Conservation (phyloP, 2,329 filamentous ascomycete species). For the Stenocarpella maydis region DNA sequence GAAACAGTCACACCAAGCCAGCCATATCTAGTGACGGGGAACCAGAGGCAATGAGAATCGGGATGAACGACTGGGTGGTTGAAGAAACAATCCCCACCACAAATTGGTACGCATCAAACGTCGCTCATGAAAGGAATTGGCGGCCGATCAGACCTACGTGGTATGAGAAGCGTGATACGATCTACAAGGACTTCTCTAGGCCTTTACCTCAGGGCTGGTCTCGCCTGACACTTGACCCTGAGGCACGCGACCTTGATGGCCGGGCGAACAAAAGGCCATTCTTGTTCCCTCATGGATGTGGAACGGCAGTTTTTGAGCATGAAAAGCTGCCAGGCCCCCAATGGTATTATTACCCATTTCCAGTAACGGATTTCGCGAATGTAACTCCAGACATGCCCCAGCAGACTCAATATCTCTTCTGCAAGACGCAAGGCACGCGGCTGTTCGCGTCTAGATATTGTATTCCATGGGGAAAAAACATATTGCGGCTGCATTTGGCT, state of each 20-base stretch:
- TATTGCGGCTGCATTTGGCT: not conserved
- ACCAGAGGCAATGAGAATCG: not conserved
- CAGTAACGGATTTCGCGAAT: not conserved
- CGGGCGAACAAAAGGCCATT: not conserved
- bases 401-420: constrained; percentile 18
- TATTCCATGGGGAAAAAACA: not conserved
- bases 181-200: not conserved
- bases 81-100: constrained; percentile 6
- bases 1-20: no score
- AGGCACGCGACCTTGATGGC: no score
- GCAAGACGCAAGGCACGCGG: not conserved
- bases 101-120: not conserved
- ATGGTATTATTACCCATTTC: not conserved
- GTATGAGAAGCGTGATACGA: constrained; percentile 4
- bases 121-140: not conserved
- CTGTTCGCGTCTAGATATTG: not conserved
- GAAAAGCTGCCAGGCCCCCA: not conserved
- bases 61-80: not conserved
- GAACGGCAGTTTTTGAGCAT: not conserved
- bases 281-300: not conserved
- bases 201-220: not conserved
- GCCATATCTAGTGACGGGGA: no score
- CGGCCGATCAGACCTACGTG: not conserved
- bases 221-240: not conserved
- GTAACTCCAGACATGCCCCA: not conserved